phyloP scores from a whole-genome alignment of 805 yeast species.

The Yamadazyma phyllophila region DNA sequence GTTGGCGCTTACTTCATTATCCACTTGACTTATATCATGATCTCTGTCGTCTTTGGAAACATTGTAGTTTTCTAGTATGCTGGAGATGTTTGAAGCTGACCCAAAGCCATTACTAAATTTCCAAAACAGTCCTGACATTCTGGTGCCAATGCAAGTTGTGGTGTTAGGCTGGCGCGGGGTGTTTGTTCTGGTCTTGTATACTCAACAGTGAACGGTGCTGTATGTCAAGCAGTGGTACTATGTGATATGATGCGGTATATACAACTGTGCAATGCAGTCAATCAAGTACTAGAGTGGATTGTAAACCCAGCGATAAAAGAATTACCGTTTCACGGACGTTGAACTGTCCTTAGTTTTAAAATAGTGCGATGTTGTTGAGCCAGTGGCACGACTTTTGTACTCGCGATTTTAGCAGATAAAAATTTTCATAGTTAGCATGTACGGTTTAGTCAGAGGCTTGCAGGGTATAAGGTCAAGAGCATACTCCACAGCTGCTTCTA shows the following conservation, averaged over 20 bases:
- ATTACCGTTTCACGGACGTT: background rate
- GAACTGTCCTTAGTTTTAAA: background rate
- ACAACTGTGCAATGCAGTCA: too few species aligned
- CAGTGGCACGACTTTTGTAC: background rate
- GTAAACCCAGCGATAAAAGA: too few species aligned
- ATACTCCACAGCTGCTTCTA: too few species aligned
- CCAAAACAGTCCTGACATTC: slow-evolving; percentile 50
- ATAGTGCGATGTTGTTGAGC: slow-evolving; percentile 1
- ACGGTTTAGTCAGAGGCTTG: background rate
- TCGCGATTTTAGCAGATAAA: background rate
- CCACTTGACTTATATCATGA: slow-evolving; percentile 11
- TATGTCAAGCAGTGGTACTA: too few species aligned
- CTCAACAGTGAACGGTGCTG: too few species aligned
- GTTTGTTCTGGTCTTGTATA: too few species aligned
- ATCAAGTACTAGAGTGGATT: too few species aligned
- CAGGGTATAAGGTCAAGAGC: too few species aligned
- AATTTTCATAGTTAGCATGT: background rate
- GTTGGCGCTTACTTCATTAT: background rate
- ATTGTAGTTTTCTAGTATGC: slow-evolving; percentile 36
- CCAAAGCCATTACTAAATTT: slow-evolving; percentile 47
- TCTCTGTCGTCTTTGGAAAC: slow-evolving; percentile 17
- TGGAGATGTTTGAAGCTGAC: slow-evolving; percentile 39
- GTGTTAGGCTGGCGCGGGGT: too few species aligned
- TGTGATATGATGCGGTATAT: too few species aligned
- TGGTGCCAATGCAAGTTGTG: background rate